Evolutionary conservation across 2,329 filamentous ascomycete genomes (phyloP).

Genomic region (Fusarium annulatum): DNA sequence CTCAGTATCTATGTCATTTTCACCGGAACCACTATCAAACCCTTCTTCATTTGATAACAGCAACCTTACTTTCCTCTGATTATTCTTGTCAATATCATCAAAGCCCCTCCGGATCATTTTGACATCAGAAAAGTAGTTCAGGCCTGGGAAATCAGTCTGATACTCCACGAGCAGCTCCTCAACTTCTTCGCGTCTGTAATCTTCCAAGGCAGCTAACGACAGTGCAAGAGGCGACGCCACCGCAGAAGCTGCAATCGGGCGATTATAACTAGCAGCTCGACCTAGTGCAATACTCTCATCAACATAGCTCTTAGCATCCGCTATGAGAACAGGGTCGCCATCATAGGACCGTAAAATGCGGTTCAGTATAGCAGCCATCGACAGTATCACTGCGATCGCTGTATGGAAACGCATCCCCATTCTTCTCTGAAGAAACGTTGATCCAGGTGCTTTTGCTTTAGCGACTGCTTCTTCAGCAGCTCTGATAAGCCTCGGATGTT

Average conservation of each 20-base stretch:
- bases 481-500: background rate
- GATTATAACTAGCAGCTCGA: background rate
- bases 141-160: background rate
- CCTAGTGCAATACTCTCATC: background rate
- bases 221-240: background rate
- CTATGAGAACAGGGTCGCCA: background rate
- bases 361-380: background rate
- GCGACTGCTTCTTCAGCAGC: background rate
- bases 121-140: background rate
- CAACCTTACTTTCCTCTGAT: fast-evolving
- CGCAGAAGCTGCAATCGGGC: conserved; percentile 5
- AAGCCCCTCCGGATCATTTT: background rate
- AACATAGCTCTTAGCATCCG: background rate
- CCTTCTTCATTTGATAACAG: too few species aligned
- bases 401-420: conserved; percentile 3
- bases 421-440: background rate
- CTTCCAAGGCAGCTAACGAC: background rate
- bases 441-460: background rate
- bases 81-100: background rate
- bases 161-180: background rate
- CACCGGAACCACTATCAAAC: fast-evolving
- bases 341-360: conserved; percentile 4
- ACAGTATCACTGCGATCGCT: background rate
- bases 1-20: fast-evolving
- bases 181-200: background rate